Base-by-base conservation (phyloP, 345 rosid species). In the Bruguiera sexangula region DNA sequence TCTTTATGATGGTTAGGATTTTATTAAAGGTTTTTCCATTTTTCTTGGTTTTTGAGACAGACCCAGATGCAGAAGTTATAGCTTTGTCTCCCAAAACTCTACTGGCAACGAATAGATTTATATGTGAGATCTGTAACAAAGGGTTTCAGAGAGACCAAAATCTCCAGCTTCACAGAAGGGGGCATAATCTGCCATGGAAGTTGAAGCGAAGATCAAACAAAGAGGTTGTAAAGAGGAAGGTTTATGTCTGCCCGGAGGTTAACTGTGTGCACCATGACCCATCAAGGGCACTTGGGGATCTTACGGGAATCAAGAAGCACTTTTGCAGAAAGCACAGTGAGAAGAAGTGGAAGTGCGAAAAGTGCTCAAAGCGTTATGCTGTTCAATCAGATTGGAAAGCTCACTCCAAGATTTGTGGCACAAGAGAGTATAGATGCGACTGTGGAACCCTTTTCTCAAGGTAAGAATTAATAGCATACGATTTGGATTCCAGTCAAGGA, bases 381-480 rank as follows among this genome's bases (percentile, higher is more conserved):
- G 91, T 85, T 74, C 87, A 82, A 64, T 87, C 91, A 5, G 91
- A 87, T 22, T 85, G 88, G 87, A 87, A 87, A 80, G 86, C 91
- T 66, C 91, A 87, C 69, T 80, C 87, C 60, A 87, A 81, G 77
- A 73, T 83, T 62, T 86, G 90, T 69, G 90, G 90, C 81, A 86
- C 90, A 3, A 81, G 80, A 71, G 90, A 84, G 76, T 84, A 86
- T 56, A 79, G 76, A 74, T 86, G 90, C 62, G 88, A 84, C 68
- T 86, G 90, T 69, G 87, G 87, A 43, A 86, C 81, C 70, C 64
- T 86, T 59, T 86, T 86, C 82, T 84, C 90, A 36, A 82, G 90
- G 90, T 84, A 77, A 75, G 46, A 29, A n/a, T 9, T 15, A 39
- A 32, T 43, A 13, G 50, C 24, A 2, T 9, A 39, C 1, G 5